A percentile compares a stretch with the other conserved stretches of the same genome.
Conservation (phyloP, 805 yeast species). For the Pichia nakasei region DNA sequence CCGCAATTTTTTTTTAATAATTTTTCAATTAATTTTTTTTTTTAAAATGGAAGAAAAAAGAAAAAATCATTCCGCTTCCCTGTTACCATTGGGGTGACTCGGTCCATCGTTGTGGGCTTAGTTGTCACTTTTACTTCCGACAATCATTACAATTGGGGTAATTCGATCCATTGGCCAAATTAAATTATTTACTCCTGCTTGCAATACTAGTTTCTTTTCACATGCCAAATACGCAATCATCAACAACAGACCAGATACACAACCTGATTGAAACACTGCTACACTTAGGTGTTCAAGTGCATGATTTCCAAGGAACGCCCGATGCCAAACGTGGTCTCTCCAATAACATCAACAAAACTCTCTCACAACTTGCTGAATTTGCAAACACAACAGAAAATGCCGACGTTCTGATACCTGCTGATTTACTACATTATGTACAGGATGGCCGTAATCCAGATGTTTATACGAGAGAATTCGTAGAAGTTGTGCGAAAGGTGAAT, state of each 20-base stretch:
- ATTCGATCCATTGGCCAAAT: no score
- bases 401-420: constrained; percentile 54
- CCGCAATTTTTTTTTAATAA: no score
- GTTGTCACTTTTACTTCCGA: no score
- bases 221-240: no score
- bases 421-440: constrained; percentile 85
- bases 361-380: constrained; percentile 31
- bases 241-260: constrained; percentile 30
- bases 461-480: constrained; percentile 93
- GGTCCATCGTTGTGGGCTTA: no score
- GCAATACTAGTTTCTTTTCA: no score
- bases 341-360: constrained; percentile 34
- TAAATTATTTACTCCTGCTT: no score
- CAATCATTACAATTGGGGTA: no score
- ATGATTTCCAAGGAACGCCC: constrained; percentile 85
- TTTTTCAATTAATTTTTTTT: no score
- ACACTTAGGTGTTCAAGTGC: constrained; percentile 85
- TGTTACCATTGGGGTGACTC: no score
- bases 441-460: constrained; percentile 97
- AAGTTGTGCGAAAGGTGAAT: constrained; percentile 82
- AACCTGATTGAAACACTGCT: constrained; percentile 69
- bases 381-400: neutral
- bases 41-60: no score
- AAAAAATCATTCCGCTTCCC: no score
- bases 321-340: constrained; percentile 59